Percentiles rank a stretch among this genome's conserved stretches.
These are phyloP conservation scores for Paracamarosporium sp. DNA, from an alignment of 2,329 filamentous ascomycete genomes.

Conservation along the genomic window DNA sequence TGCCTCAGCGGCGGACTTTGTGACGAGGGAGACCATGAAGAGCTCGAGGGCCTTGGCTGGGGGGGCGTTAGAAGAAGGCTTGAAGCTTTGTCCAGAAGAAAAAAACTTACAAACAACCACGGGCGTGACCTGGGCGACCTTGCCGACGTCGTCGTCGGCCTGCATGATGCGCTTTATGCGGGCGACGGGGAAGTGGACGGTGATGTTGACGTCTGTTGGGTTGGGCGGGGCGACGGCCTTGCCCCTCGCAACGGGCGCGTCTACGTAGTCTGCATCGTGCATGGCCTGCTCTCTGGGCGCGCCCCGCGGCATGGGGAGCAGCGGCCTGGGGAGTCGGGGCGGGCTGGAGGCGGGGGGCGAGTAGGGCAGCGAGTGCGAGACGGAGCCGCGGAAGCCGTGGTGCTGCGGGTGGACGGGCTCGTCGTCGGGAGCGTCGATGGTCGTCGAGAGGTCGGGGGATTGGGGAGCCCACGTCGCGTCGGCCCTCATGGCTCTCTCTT, in stretches of 20 bases:
- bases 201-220: constrained; percentile 72
- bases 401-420: constrained; percentile 46
- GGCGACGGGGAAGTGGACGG: constrained; percentile 95
- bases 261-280: constrained; percentile 45
- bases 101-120: constrained; percentile 77
- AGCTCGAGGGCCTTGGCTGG: constrained; percentile 90
- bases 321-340: constrained; percentile 24
- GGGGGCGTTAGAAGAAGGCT: not conserved
- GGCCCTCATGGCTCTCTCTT: constrained; percentile 32
- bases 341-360: constrained; percentile 27
- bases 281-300: constrained; percentile 33
- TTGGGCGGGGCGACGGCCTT: constrained; percentile 29
- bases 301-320: constrained; percentile 36
- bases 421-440: constrained; percentile 51
- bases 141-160: constrained; percentile 96
- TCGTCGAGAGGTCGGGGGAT: constrained; percentile 55
- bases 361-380: constrained; percentile 36
- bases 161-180: constrained; percentile 99
- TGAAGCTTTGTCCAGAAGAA: not conserved
- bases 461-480: constrained; percentile 46
- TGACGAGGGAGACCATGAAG: constrained; percentile 95
- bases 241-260: constrained; percentile 17
- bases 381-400: constrained; percentile 44
- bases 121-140: constrained; percentile 96
- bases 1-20: constrained; percentile 85